These are phyloP conservation scores for Boletales sp. DNA, from an alignment of 768 basidiomycete genomes.

Conservation along the genomic window DNA sequence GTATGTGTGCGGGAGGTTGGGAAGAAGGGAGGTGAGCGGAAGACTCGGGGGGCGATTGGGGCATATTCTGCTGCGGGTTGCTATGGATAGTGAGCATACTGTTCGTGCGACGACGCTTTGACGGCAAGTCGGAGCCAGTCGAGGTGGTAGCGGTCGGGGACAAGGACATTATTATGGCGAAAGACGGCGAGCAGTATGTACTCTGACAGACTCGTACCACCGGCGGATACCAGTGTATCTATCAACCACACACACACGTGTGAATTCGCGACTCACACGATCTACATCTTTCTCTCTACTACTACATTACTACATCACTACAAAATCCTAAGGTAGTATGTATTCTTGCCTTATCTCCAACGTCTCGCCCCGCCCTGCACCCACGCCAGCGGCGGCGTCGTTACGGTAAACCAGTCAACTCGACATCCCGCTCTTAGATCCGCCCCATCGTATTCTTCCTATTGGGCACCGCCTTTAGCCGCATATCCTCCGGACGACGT, in stretches of 20 bases:
- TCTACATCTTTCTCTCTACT: neutral
- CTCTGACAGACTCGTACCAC: conserved; percentile 10
- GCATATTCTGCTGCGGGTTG: conserved; percentile 20
- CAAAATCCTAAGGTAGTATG: too few relatives aligned
- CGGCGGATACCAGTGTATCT: too few relatives aligned
- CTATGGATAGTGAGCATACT: conserved; percentile 18
- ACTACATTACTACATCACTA: too few relatives aligned
- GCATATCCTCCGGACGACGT: neutral
- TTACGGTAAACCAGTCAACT: neutral
- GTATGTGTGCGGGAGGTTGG: conserved; percentile 58
- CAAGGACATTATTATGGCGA: conserved; percentile 50
- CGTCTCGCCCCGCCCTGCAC: neutral
- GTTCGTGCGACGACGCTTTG: conserved; percentile 57
- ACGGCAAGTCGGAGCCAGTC: conserved; percentile 50
- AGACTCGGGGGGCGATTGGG: conserved; percentile 36
- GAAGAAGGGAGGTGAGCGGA: conserved; percentile 22
- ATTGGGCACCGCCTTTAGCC: neutral
- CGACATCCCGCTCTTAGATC: neutral
- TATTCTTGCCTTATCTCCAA: too few relatives aligned
- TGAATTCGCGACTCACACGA: neutral
- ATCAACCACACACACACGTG: too few relatives aligned
- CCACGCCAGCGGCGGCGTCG: neutral
- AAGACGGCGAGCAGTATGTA: conserved; percentile 7
- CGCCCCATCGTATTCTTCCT: neutral
- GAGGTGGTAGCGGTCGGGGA: conserved; percentile 58